Conservation (phyloP, 495 filamentous ascomycete species). For the Aspergillus egyptiacus region DNA sequence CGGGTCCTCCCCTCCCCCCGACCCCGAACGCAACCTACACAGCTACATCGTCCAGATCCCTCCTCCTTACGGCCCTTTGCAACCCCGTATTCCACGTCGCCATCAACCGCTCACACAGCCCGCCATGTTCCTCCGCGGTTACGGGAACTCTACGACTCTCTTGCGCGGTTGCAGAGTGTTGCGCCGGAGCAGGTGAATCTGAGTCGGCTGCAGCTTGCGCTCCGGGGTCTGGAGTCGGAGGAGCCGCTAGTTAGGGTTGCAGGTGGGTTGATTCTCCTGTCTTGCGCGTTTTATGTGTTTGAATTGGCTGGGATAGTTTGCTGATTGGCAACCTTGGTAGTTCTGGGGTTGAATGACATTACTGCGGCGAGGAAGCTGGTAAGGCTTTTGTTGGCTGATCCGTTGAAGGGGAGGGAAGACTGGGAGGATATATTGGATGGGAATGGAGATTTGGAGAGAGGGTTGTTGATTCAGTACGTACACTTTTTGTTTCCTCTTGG, state of each 20-base stretch:
- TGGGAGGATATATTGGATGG: slow-evolving; percentile 67
- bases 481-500: not conserved
- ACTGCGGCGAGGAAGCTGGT: slow-evolving; percentile 55
- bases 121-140: slow-evolving; percentile 34
- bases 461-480: slow-evolving; percentile 54
- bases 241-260: slow-evolving; percentile 65
- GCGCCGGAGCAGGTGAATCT: slow-evolving; percentile 63
- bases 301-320: not conserved
- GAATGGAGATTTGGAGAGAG: slow-evolving; percentile 36
- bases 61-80: not conserved
- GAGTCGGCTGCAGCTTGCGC: slow-evolving; percentile 71
- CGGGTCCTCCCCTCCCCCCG: not conserved
- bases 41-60: not conserved
- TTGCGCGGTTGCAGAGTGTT: slow-evolving; percentile 55
- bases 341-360: slow-evolving; percentile 47
- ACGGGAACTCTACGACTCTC: slow-evolving; percentile 53
- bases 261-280: slow-evolving; percentile 29
- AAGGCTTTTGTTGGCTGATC: slow-evolving; percentile 69
- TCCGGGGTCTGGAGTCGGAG: slow-evolving; percentile 69
- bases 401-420: slow-evolving; percentile 52
- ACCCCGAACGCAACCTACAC: not conserved
- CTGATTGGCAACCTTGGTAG: slow-evolving; percentile 22
- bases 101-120: slow-evolving; percentile 7
- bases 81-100: not conserved
- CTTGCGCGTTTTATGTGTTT: not conserved